These are phyloP conservation scores for Neurospora sp. DNA, from an alignment of 495 filamentous ascomycete species.

Conservation along the genomic window DNA sequence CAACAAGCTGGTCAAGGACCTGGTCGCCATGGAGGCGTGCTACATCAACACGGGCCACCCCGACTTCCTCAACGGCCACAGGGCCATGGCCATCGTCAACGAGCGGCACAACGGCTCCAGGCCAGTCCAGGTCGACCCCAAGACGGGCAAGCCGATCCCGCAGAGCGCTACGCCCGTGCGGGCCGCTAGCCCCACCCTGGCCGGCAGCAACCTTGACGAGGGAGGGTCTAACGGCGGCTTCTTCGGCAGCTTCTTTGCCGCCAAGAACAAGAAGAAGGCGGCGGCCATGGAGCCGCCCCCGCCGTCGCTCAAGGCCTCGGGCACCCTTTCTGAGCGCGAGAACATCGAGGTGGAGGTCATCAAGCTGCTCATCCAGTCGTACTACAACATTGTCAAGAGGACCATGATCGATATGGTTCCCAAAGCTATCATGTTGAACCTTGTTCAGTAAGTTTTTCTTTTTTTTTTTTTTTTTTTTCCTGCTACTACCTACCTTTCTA, in stretches of 20 bases:
- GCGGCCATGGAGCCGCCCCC: conserved; percentile 97
- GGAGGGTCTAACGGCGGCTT: conserved; percentile 61
- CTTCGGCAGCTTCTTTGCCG: conserved; percentile 95
- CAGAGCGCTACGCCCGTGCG: conserved; percentile 50
- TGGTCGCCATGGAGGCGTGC: conserved; percentile 90
- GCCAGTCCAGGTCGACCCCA: conserved; percentile 95
- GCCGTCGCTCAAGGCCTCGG: conserved; percentile 84
- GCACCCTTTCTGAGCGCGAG: conserved; percentile 85
- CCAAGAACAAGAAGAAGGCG: conserved; percentile 99
- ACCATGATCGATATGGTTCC: conserved; percentile 99
- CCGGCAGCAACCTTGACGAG: conserved; percentile 34
- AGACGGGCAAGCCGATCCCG: conserved; percentile 92
- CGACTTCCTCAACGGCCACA: conserved; percentile 93
- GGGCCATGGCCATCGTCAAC: conserved; percentile 96
- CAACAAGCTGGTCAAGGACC: conserved; percentile 89
- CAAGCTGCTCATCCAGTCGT: conserved; percentile 91
- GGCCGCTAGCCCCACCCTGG: conserved; percentile 56
- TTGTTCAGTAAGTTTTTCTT: conserved; percentile 70
- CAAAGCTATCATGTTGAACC: conserved; percentile 96
- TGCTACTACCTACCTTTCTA: background rate
- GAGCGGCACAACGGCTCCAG: conserved; percentile 71
- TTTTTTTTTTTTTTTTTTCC: background rate
- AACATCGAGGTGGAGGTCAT: conserved; percentile 94
- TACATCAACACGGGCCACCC: conserved; percentile 99
- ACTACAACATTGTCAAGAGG: conserved; percentile 94